Base-by-base conservation (phyloP, 257 asterid genomes). In the Petunia axillaris region DNA sequence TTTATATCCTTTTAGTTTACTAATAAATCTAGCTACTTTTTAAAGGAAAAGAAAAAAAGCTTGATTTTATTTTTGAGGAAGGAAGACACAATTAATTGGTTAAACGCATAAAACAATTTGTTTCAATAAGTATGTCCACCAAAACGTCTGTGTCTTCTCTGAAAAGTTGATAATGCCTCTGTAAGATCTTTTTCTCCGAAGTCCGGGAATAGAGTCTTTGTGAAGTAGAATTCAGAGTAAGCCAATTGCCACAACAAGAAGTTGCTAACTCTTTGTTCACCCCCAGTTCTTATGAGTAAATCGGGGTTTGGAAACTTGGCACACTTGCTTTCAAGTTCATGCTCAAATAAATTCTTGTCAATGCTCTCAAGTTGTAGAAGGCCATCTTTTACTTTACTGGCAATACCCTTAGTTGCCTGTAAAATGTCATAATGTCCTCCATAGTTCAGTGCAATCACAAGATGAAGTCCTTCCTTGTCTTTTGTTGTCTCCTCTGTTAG, bases 161-260 rank as follows among this genome's bases (percentile, higher is more conserved):
- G 73, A 64, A 79, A 66, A 1, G 71, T 76, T 25, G 35, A 78
- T 58, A 80, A n/a, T 70, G 85, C 85, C 11, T 52, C 75, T 13
- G 25, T 36, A 8, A 87, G 62, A 73, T 64, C 75, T 8, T 25
- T 44, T 80, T 80, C 88, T 60, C 62, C 76, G 25, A 59, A 78
- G 15, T 81, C 83, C 0, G 79, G 83, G 10, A 39, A 35, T 3
- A 7, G 46, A 14, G 59, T 74, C 13, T 81, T 59, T 2, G 25
- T 62, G 16, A 81, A 59, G 57, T 38, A 53, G 16, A 81, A 13
- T 16, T 81, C 79, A 11, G 79, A n/a, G n/a, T 80, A 58, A 43
- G 83, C 83, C 14, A 60, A 5, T 10, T 80, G 83, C 83, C 83
- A 80, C 48, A 80, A 44, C 65, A 80, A 15, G 63, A 79, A 80